Percentiles rank a stretch among this genome's conserved stretches.
phyloP scores from a whole-genome alignment of 306 rosid species.

The Argentina anserina region DNA sequence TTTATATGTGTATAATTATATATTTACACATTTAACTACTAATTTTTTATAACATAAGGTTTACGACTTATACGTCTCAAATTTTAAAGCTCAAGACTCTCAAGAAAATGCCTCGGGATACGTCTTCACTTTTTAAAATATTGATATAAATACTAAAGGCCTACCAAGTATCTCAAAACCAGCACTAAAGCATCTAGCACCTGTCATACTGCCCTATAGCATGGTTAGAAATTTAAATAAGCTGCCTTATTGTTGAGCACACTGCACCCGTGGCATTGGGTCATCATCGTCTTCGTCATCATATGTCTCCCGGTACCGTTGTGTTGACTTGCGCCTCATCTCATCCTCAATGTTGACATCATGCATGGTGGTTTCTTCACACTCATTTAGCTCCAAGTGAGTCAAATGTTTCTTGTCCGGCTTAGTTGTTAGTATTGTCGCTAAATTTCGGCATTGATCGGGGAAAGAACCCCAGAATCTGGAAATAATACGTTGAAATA shows the following conservation, averaged over 20 bases:
- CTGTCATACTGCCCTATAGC: not conserved
- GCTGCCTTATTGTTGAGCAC: conserved; percentile 57
- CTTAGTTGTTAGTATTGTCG: conserved; percentile 38
- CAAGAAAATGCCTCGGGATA: no score
- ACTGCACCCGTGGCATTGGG: conserved; percentile 50
- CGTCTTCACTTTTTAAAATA: no score
- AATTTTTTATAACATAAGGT: no score
- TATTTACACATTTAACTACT: no score
- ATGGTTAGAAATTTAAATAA: not conserved
- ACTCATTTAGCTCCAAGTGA: conserved; percentile 58
- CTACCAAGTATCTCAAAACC: not conserved
- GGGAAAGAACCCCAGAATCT: conserved; percentile 43
- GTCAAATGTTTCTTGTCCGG: conserved; percentile 31
- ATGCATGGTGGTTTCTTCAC: conserved; percentile 62
- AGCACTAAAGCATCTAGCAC: not conserved
- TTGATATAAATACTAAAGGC: not conserved
- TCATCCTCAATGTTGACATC: conserved; percentile 62
- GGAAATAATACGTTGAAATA: conserved; percentile 60
- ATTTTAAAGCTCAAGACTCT: no score
- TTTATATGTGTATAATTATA: no score
- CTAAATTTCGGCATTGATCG: conserved; percentile 42
- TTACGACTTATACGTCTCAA: no score
- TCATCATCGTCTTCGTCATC: conserved; percentile 49
- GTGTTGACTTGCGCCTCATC: conserved; percentile 52
- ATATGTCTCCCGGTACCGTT: conserved; percentile 45